These are phyloP conservation scores for Alternaria arborescens DNA, from an alignment of 2,329 filamentous ascomycete species.

Conservation along the genomic window DNA sequence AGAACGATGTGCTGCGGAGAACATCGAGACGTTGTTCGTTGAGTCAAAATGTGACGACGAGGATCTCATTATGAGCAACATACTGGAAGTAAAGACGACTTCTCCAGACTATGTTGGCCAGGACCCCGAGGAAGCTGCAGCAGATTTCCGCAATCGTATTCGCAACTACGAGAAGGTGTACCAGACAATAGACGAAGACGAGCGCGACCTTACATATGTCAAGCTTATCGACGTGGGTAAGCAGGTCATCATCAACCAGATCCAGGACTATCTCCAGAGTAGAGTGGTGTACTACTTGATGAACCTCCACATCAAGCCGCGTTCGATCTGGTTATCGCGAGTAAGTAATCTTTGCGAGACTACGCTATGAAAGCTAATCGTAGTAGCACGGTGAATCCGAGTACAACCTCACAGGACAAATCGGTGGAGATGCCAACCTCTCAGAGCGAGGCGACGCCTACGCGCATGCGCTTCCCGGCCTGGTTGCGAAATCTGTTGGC, in stretches of 20 bases:
- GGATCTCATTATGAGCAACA: slow-evolving; percentile 96
- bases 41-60: slow-evolving; percentile 98
- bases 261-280: slow-evolving; percentile 95
- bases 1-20: slow-evolving; percentile 76
- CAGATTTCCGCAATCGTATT: slow-evolving; percentile 93
- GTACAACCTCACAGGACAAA: slow-evolving; percentile 89
- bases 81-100: slow-evolving; percentile 95
- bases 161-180: slow-evolving; percentile 98
- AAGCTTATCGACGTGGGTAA: slow-evolving; percentile 97
- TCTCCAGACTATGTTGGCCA: slow-evolving; percentile 94
- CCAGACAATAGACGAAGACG: slow-evolving; percentile 88
- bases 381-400: slow-evolving; percentile 88
- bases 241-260: slow-evolving; percentile 97
- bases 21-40: slow-evolving; percentile 91
- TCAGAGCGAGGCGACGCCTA: slow-evolving; percentile 89
- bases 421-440: slow-evolving; percentile 89
- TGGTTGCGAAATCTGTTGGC: slow-evolving; percentile 86
- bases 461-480: slow-evolving; percentile 80
- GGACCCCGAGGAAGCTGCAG: slow-evolving; percentile 88
- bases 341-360: slow-evolving; percentile 61
- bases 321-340: slow-evolving; percentile 94
- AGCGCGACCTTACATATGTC: slow-evolving; percentile 89
- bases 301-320: slow-evolving; percentile 96
- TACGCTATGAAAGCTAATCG: slow-evolving; percentile 22
- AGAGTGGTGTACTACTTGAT: slow-evolving; percentile 98